phyloP scores from a whole-genome alignment of 2,329 filamentous ascomycete species.

The Aureobasidium subglaciale region DNA sequence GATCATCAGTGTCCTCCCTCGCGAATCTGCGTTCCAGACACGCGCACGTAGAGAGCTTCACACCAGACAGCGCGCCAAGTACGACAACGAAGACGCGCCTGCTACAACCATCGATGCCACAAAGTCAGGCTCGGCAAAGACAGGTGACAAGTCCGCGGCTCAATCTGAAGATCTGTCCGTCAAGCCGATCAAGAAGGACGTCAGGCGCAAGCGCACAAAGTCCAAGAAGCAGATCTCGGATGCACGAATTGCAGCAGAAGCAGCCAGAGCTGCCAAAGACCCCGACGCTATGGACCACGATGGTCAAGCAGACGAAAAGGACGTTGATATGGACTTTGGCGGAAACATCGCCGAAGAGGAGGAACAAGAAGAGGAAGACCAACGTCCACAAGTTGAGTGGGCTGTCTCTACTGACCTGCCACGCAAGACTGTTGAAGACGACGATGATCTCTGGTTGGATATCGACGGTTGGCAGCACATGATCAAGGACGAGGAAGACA shows the following conservation, averaged over 20 bases:
- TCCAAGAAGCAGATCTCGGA: slow-evolving; percentile 72
- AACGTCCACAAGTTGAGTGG: slow-evolving; percentile 49
- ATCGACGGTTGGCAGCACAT: slow-evolving; percentile 63
- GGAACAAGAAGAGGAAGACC: slow-evolving; percentile 43
- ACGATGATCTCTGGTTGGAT: slow-evolving; percentile 57
- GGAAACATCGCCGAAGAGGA: slow-evolving; percentile 29
- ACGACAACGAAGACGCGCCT: slow-evolving; percentile 54
- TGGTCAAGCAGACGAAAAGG: slow-evolving; percentile 29
- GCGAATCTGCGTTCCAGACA: slow-evolving; percentile 63
- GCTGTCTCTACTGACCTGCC: slow-evolving; percentile 53
- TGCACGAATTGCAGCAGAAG: slow-evolving; percentile 55
- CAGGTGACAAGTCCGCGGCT: slow-evolving; percentile 13
- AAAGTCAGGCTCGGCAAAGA: slow-evolving; percentile 18
- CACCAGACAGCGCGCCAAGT: slow-evolving; percentile 73
- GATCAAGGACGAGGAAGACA: slow-evolving; percentile 63
- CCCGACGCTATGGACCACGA: slow-evolving; percentile 26
- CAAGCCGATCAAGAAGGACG: slow-evolving; percentile 37
- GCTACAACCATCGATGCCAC: slow-evolving; percentile 20
- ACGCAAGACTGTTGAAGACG: slow-evolving; percentile 59
- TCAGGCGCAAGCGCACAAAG: slow-evolving; percentile 55
- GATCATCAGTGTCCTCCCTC: slow-evolving; percentile 46
- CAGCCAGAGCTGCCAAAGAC: slow-evolving; percentile 25
- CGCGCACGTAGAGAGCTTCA: slow-evolving; percentile 61
- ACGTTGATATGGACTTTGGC: slow-evolving; percentile 40
- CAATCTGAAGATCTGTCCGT: slow-evolving; percentile 21